A percentile compares a stretch with the other conserved stretches of the same genome.
These are phyloP conservation scores for Globisporangium parvum DNA, from an alignment of 352 stramenopile genomes.

Conservation along the genomic window DNA sequence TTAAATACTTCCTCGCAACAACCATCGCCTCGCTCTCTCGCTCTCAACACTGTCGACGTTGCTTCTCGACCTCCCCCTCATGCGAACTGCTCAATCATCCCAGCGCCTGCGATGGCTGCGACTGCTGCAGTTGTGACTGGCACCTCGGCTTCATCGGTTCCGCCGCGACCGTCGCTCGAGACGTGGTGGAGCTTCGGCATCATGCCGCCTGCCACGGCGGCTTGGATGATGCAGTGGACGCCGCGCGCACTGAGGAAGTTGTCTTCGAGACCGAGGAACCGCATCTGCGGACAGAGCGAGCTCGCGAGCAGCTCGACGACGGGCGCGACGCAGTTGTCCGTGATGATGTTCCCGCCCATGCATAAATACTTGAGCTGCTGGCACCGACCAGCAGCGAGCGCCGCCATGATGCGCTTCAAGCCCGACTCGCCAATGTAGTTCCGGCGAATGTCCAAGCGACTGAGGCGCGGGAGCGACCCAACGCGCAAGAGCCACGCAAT, in stretches of 20 bases:
- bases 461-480: conserved; percentile 24
- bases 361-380: conserved; percentile 59
- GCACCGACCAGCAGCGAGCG: conserved; percentile 19
- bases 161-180: conserved; percentile 29
- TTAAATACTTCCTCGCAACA: not conserved
- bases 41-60: too few relatives aligned
- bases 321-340: conserved; percentile 60
- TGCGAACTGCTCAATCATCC: not conserved
- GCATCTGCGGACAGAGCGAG: conserved; percentile 34
- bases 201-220: conserved; percentile 33
- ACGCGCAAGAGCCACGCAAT: conserved; percentile 39
- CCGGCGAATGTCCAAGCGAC: conserved; percentile 54
- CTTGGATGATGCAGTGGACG: conserved; percentile 58
- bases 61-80: too few relatives aligned
- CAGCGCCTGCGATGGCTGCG: not conserved
- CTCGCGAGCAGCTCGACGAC: conserved; percentile 34
- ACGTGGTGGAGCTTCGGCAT: conserved; percentile 47
- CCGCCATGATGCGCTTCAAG: conserved; percentile 30
- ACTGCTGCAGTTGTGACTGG: not conserved
- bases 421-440: conserved; percentile 71
- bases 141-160: conserved; percentile 2
- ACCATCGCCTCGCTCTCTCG: too few relatives aligned
- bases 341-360: conserved; percentile 78
- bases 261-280: conserved; percentile 74
- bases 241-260: conserved; percentile 68